These are phyloP conservation scores for Castanea sativa DNA, from an alignment of 306 rosid species.

Conservation along the genomic window DNA sequence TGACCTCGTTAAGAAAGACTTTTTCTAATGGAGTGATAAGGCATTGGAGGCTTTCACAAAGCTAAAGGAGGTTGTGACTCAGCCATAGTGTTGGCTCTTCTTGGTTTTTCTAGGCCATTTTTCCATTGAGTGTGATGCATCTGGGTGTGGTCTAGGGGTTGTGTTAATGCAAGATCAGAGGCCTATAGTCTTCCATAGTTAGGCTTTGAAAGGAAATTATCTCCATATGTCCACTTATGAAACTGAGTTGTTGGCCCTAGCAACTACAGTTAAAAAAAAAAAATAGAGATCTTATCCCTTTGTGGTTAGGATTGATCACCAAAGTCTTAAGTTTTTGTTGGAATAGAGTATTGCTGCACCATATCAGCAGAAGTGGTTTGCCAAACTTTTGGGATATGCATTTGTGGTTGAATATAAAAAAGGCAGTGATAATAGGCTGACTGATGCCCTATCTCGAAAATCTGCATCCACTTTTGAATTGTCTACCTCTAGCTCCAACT, in stretches of 20 bases:
- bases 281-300: constrained; percentile 6
- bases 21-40: too few relatives aligned
- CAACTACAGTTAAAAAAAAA: background rate
- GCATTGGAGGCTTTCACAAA: too few relatives aligned
- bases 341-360: background rate
- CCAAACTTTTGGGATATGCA: background rate
- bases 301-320: background rate
- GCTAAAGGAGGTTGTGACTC: too few relatives aligned
- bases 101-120: background rate
- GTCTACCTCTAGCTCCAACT: too few relatives aligned
- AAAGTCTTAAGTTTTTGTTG: background rate
- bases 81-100: too few relatives aligned
- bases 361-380: background rate
- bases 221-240: background rate
- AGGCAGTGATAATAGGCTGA: background rate
- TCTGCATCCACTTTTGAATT: too few relatives aligned
- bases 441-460: background rate
- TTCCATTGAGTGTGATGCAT: background rate
- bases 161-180: too few relatives aligned
- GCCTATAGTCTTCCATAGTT: too few relatives aligned
- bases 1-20: background rate
- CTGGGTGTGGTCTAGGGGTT: background rate
- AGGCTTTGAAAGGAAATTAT: background rate
- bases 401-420: background rate
- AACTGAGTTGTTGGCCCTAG: background rate